Percentiles rank a stretch among this genome's conserved stretches.
phyloP scores from a whole-genome alignment of 345 rosid genomes.

The Corchorus capsularis region DNA sequence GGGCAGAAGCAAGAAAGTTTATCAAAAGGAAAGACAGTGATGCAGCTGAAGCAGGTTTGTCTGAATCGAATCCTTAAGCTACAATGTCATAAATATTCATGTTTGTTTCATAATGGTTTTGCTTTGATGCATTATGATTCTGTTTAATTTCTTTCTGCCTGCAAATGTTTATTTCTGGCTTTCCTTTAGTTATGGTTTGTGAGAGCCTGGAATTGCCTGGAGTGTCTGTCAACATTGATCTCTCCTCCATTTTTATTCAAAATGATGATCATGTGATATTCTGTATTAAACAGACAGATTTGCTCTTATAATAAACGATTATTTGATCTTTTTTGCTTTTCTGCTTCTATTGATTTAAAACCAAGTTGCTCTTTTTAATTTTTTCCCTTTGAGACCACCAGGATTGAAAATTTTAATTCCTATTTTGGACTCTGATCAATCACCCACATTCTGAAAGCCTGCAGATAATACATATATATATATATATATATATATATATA shows the following conservation, averaged over 20 bases:
- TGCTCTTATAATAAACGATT: neutral
- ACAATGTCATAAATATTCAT: neutral
- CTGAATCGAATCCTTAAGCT: neutral
- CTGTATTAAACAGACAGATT: neutral
- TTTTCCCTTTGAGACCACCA: neutral
- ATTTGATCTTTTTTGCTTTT: neutral
- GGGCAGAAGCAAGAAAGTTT: constrained; percentile 50
- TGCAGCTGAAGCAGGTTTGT: constrained; percentile 88
- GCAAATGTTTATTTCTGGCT: neutral
- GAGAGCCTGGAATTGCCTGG: neutral
- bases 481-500: too few relatives aligned
- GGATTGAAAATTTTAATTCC: neutral
- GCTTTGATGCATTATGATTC: constrained; percentile 10
- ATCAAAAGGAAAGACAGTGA: constrained; percentile 94
- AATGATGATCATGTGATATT: neutral
- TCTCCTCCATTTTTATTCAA: neutral
- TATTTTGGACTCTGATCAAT: neutral
- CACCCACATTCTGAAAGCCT: neutral
- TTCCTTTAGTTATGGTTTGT: neutral
- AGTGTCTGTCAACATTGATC: neutral
- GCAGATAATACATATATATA: too few relatives aligned
- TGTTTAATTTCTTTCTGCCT: neutral
- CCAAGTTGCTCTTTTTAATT: neutral
- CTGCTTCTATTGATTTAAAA: neutral
- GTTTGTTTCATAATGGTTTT: neutral